Percentiles rank a stretch among this genome's conserved stretches.
Evolutionary conservation across 2,329 filamentous ascomycete species (phyloP).

Genomic region (Botrytis aclada): DNA sequence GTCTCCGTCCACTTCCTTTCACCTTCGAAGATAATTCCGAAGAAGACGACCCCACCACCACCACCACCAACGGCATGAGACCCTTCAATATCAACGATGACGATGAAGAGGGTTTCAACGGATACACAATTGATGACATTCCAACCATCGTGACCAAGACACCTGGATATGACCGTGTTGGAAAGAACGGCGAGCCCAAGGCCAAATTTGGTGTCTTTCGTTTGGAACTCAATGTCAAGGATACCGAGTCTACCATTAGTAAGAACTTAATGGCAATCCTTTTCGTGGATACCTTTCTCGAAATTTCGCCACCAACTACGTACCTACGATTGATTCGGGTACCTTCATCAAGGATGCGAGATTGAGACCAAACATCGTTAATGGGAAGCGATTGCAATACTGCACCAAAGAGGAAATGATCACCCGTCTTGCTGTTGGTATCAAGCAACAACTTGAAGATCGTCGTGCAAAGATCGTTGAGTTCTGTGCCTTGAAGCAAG

Average conservation of each 20-base stretch:
- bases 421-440: accelerated
- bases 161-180: no score
- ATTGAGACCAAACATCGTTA: not conserved
- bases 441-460: not conserved
- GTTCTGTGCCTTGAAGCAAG: not conserved
- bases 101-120: no score
- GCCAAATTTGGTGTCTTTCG: no score
- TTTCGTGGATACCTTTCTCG: not conserved
- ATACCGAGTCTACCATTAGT: no score
- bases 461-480: not conserved
- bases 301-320: accelerated
- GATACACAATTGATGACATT: accelerated
- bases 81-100: no score
- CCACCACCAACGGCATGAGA: no score
- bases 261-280: not conserved
- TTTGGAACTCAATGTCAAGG: no score
- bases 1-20: no score
- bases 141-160: no score
- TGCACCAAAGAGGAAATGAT: not conserved
- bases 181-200: no score
- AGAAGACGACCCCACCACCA: accelerated
- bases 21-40: not conserved
- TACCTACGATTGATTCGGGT: not conserved
- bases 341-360: not conserved
- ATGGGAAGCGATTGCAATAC: not conserved